These are phyloP conservation scores for Phylloporus scabripes DNA, from an alignment of 768 basidiomycete genomes.

Conservation along the genomic window DNA sequence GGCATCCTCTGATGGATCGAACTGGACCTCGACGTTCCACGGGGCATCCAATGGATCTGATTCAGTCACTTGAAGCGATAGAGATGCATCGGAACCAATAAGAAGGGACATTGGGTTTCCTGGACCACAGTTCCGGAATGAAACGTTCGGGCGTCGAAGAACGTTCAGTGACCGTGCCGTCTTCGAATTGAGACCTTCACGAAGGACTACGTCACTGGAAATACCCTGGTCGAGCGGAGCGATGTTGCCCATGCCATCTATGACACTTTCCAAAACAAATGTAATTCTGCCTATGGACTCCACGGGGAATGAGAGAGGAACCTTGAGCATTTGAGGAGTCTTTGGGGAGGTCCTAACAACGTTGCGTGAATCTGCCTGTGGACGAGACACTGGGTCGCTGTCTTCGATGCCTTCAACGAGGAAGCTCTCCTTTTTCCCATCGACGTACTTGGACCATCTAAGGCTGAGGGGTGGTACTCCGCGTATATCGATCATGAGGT, in stretches of 20 bases:
- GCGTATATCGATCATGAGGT: conserved; percentile 57
- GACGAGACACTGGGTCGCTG: conserved; percentile 35
- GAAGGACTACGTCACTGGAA: conserved; percentile 14
- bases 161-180: conserved; percentile 62
- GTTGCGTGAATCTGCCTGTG: conserved; percentile 21
- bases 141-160: conserved; percentile 62
- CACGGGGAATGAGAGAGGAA: conserved; percentile 64
- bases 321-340: conserved; percentile 51
- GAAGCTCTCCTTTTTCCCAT: conserved; percentile 62
- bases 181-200: conserved; percentile 36
- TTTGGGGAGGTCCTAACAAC: conserved; percentile 19
- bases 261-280: conserved; percentile 74
- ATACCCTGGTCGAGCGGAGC: conserved; percentile 42
- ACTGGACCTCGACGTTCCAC: conserved; percentile 61
- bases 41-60: conserved; percentile 61
- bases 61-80: conserved; percentile 50
- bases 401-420: conserved; percentile 82
- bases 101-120: conserved; percentile 65
- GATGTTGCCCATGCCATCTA: conserved; percentile 78
- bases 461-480: conserved; percentile 77
- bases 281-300: conserved; percentile 61
- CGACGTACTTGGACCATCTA: conserved; percentile 67
- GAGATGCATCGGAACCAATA: conserved; percentile 57
- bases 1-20: conserved; percentile 46
- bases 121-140: conserved; percentile 71